Evolutionary conservation across 2,329 filamentous ascomycete species (phyloP).

Genomic region (Malbranchea cinnamomea): DNA sequence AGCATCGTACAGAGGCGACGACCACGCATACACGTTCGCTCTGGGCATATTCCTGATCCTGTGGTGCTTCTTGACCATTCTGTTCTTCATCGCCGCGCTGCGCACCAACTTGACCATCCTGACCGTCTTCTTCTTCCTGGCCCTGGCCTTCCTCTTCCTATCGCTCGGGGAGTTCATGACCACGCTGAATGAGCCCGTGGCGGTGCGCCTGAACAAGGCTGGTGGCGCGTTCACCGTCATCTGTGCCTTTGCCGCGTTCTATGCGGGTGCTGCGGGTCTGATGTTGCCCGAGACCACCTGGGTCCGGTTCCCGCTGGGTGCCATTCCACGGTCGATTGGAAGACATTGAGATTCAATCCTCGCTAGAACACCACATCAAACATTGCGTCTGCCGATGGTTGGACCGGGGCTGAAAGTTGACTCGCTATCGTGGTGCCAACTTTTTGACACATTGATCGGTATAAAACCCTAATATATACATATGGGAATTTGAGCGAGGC

Average conservation of each 20-base stretch:
- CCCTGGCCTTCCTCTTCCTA: constrained; percentile 44
- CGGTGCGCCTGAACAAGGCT: constrained; percentile 31
- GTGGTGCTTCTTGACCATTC: constrained; percentile 44
- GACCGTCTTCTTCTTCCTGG: constrained; percentile 42
- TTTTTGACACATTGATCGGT: too few species aligned
- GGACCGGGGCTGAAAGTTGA: too few species aligned
- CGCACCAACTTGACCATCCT: constrained; percentile 45
- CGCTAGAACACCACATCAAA: too few species aligned
- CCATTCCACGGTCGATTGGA: constrained; percentile 13
- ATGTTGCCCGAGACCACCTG: constrained; percentile 30
- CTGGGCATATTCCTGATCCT: constrained; percentile 44
- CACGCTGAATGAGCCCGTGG: constrained; percentile 22
- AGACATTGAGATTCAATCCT: too few species aligned
- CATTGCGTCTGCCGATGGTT: too few species aligned
- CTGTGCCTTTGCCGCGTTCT: constrained; percentile 25
- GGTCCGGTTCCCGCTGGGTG: constrained; percentile 28
- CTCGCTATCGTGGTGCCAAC: too few species aligned
- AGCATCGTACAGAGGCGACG: constrained; percentile 26
- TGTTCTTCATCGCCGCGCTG: constrained; percentile 42
- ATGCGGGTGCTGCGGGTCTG: constrained; percentile 26
- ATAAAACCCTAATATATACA: too few species aligned
- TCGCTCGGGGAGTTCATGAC: constrained; percentile 37
- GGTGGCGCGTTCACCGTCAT: constrained; percentile 27
- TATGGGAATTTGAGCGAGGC: too few species aligned
- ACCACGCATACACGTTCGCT: constrained; percentile 32